Evolutionary conservation across 2,329 filamentous ascomycete genomes (phyloP), one percentile per base, ranked within the genome.

Genomic region (Arachnomyces sp.): DNA sequence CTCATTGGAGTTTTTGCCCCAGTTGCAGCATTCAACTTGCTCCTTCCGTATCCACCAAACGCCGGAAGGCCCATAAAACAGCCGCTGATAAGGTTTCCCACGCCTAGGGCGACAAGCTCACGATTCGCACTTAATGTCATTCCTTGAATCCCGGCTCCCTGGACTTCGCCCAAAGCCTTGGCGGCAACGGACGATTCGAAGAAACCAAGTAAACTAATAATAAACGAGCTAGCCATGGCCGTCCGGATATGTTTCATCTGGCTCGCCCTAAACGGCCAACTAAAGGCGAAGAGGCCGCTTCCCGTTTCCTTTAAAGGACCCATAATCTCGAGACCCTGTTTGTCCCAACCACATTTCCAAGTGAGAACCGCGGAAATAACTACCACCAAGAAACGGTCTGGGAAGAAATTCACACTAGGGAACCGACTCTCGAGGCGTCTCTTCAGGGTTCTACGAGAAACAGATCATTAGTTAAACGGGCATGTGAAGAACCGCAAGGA

Each of bases 161-260:
- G 67, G 5, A 70, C 71, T 35, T 69, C 70, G 11, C 84, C 84
- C 2, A 98, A 68, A 46, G 86, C 90, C 65, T 96, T 96, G 28
- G 92, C 92, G 1, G 92, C 92, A 9, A 98, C 88, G 0, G 88
- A 95, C 2, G 87, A 95, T 63, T 98, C 92, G 54, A 98, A 98
- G 65, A 98, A 98, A n/a, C 92, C 92, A 0, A 98, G 79, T 16
- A 98, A 73, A 1, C 89, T 87, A 48, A 98, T 95, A 39, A 96
- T 73, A 55, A 98, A 95, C 0, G 87, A 84, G 0, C 92, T 96
- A 38, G 86, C 82, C 74, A 96, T 84, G 29, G 87, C 84, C 46
- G 87, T 84, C 15, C 84, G 82, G 39, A 93, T 85, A 57, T 95
- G 84, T 16, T 78, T 74, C 71, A 96, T 80, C 51, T 93, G 78